These are phyloP conservation scores for Erigeron philadelphicus DNA, from an alignment of 140 eudicot genomes.

Conservation along the genomic window DNA sequence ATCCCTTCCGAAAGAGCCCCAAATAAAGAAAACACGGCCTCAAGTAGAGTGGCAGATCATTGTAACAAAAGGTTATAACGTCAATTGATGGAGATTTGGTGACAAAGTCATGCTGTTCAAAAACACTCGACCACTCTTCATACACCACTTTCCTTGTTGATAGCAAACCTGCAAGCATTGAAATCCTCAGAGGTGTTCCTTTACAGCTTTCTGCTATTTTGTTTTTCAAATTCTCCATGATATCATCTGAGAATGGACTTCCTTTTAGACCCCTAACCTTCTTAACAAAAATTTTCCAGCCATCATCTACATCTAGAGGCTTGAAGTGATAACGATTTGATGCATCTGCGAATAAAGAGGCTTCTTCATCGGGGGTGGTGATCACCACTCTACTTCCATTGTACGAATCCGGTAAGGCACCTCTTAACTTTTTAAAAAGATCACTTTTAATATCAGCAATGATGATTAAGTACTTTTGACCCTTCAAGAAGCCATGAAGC, in stretches of 20 bases:
- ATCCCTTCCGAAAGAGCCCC: constrained; percentile 37
- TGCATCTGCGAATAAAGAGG: constrained; percentile 29
- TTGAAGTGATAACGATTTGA: constrained; percentile 28
- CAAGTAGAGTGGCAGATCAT: constrained; percentile 30
- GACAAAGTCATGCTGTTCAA: constrained; percentile 19
- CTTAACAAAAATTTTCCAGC: constrained; percentile 26
- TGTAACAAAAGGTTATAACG: constrained; percentile 35
- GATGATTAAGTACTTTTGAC: constrained; percentile 29
- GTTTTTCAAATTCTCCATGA: constrained; percentile 23
- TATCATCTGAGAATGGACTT: constrained; percentile 20
- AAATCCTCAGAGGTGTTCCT: constrained; percentile 28
- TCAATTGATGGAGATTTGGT: constrained; percentile 23
- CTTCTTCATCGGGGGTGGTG: constrained; percentile 31
- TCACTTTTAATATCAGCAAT: constrained; percentile 25
- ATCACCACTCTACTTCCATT: constrained; percentile 34
- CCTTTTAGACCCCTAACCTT: constrained; percentile 27
- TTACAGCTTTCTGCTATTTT: constrained; percentile 37
- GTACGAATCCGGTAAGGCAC: constrained; percentile 21
- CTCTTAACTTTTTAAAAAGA: constrained; percentile 22
- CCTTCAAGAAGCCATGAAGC: constrained; percentile 21
- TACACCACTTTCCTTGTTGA: constrained; percentile 23
- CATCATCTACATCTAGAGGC: constrained; percentile 33
- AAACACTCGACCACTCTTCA: constrained; percentile 29
- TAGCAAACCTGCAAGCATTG: constrained; percentile 33
- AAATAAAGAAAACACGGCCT: constrained; percentile 49